Conservation (phyloP, 2,329 filamentous ascomycete species). For the Fusarium sp. region DNA sequence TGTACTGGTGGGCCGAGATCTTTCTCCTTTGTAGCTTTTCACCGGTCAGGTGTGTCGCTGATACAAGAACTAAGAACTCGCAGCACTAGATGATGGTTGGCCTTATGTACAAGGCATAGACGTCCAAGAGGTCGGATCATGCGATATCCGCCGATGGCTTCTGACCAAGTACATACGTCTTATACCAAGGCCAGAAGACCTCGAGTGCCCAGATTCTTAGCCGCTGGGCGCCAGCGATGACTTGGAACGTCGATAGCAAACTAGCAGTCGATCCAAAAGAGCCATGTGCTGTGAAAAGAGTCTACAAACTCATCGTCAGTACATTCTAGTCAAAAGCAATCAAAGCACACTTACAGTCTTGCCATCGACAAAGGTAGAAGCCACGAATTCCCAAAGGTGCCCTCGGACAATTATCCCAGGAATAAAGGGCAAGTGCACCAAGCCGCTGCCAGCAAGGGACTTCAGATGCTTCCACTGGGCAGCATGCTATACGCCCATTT, state of each 20-base stretch:
- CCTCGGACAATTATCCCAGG: not conserved
- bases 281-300: too few species aligned
- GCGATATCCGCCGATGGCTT: too few species aligned
- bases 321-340: too few species aligned
- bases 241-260: not conserved
- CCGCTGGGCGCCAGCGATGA: not conserved
- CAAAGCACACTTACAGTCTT: conserved; percentile 9
- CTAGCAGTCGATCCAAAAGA: too few species aligned
- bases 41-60: too few species aligned
- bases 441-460: not conserved
- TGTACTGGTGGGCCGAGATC: too few species aligned
- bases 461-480: conserved; percentile 1
- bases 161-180: not conserved
- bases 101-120: too few species aligned
- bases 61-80: too few species aligned
- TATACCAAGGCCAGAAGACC: conserved; percentile 10
- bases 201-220: not conserved
- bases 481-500: conserved; percentile 10
- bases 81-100: too few species aligned
- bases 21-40: too few species aligned
- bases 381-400: not conserved
- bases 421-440: not conserved
- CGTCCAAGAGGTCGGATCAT: too few species aligned
- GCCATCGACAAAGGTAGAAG: not conserved
- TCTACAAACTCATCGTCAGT: too few species aligned